Evolutionary conservation across 345 rosid genomes (phyloP).

Genomic region (Luvunga scandens): DNA sequence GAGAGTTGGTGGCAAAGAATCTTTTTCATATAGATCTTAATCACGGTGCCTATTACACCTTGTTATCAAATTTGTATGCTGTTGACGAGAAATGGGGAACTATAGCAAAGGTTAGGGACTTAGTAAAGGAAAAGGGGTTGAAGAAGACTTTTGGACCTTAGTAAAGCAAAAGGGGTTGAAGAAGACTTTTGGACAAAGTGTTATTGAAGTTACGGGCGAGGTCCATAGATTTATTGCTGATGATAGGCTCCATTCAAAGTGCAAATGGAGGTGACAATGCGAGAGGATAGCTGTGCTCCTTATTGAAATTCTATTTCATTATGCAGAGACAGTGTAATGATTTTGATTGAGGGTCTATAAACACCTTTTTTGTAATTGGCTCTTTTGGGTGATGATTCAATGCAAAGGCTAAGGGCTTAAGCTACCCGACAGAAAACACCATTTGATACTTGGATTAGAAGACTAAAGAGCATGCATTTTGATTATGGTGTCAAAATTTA

Average conservation of each 20-base stretch:
- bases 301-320: constrained; percentile 4
- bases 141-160: constrained; percentile 33
- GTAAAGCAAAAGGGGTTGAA: constrained; percentile 45
- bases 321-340: neutral
- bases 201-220: constrained; percentile 34
- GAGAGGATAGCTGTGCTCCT: constrained; percentile 2
- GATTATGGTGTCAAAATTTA: too few relatives aligned
- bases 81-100: constrained; percentile 45
- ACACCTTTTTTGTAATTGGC: too few relatives aligned
- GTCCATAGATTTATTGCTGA: constrained; percentile 48
- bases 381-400: too few relatives aligned
- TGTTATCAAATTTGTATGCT: constrained; percentile 60
- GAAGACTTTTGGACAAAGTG: constrained; percentile 40
- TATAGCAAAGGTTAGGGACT: constrained; percentile 37
- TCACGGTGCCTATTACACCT: constrained; percentile 50
- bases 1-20: constrained; percentile 43
- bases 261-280: constrained; percentile 35
- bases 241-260: constrained; percentile 37
- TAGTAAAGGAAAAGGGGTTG: constrained; percentile 42
- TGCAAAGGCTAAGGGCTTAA: too few relatives aligned
- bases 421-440: too few relatives aligned
- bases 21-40: constrained; percentile 46
- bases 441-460: too few relatives aligned
- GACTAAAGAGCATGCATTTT: too few relatives aligned
- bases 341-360: neutral